Base-by-base conservation (phyloP, 2,329 filamentous ascomycete species). In the Leptographium galeiforme region DNA sequence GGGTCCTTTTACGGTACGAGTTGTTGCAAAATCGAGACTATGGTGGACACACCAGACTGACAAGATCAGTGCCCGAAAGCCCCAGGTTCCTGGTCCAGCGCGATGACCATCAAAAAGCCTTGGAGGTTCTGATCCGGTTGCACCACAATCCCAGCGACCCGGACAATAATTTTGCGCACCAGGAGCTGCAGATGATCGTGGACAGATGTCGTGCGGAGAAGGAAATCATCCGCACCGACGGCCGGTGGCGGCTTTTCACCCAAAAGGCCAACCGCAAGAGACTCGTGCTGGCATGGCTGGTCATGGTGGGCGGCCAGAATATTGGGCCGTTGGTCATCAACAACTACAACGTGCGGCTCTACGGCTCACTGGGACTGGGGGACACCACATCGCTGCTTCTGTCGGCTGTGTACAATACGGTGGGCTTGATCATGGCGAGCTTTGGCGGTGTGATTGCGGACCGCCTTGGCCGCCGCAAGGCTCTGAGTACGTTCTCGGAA, bases 291-390 rank as follows among this genome's bases (percentile, higher is more conserved):
- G 53, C 48, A 1, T 51, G 48, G 36, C 47, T 54, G 38, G 53
- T 54, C 14, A 54, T 54, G 44, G 39, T 48, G 2, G 53, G 53
- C n/a, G 53, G 53, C 16, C 53, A 54, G 32, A 54, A 54, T 25
- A 54, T 54, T 25, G 53, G 53, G 12, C 53, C 53, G 8, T 38
- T 54, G 13, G 53, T 54, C 10, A 54, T 54, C 18, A 54, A 54
- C 44, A 48, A 39, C 19, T 54, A 54, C 48, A 48, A 49, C 19
- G 30, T 47, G 8, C 43, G 25, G 18, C 50, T 52, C 3, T 52
- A 52, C 50, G 33, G 41, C 12, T 52, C 50, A 8, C 43, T 52
- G 11, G 50, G 50, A 4, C 50, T 52, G 14, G 50, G 50, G 4
- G 43, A 18, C 6, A 52, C 50, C 6, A 52, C 33, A 14, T 47